Base-by-base conservation (phyloP, 1,284 basidiomycete species). In the Chiua sp. region DNA sequence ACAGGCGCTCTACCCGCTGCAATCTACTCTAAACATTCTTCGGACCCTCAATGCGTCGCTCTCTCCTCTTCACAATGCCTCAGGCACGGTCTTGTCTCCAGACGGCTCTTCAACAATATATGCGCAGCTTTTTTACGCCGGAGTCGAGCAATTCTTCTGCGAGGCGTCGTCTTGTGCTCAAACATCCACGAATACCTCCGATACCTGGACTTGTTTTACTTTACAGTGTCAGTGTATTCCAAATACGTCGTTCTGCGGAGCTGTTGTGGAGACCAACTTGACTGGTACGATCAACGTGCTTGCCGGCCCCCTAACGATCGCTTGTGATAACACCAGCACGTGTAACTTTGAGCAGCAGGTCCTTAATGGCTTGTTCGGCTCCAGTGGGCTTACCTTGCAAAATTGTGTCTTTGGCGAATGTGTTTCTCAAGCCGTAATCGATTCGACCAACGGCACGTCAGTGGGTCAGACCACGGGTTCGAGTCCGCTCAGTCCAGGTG, bases 331-430 rank as follows among this genome's bases (percentile, higher is more conserved):
- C 42, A 78, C 78, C 47, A 78, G 80, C 47, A 80, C 81, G 2
- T 98, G 94, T 74, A 73, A 82, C 12, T 96, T 98, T 82, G 84
- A 91, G 69, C 93, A 96, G 72, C 65, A 72, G 4, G 77, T 83
- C 28, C 78, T 98, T 20, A 75, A 88, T 39, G 63, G 68, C 8
- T 71, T 96, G 3, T 96, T 97, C 65, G 94, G 94, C 13, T 68
- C 81, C 0, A 71, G 74, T 30, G 95, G 94, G 0, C 83, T 98
- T 10, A 71, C 80, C 3, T 78, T 98, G 16, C 80, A 82, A 53
- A 84, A 83, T 0, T 97, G 94, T 74, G 77, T 76, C 0, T 94
- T 91, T 65, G 95, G 95, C 30, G 95, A 98, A 75, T 97, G 94
- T 71, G 87, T 96, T 20, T 76, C 83, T 11, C 92, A 96, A 72